Evolutionary conservation across 1,284 basidiomycete species (phyloP).

Genomic region (Ganoderma lucidum): DNA sequence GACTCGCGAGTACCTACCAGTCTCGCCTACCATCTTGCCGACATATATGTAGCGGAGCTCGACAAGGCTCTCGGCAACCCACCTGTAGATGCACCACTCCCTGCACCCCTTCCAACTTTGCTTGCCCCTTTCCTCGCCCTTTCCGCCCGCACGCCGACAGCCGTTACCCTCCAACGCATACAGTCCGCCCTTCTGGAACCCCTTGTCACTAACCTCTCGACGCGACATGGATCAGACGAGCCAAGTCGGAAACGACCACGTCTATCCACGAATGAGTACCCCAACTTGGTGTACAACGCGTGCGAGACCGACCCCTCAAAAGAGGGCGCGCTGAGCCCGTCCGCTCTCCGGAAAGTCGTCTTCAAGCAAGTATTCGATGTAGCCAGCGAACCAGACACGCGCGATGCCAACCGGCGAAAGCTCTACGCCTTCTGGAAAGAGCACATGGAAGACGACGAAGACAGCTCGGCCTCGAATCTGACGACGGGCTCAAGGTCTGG

Average conservation of each 20-base stretch:
- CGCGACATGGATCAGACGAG: constrained; percentile 42
- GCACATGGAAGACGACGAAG: constrained; percentile 56
- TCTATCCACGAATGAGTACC: constrained; percentile 46
- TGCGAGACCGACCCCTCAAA: constrained; percentile 51
- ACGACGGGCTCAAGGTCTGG: constrained; percentile 34
- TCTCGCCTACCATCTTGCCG: constrained; percentile 86
- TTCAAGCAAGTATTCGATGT: constrained; percentile 76
- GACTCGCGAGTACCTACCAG: constrained; percentile 82
- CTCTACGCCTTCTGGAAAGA: constrained; percentile 85
- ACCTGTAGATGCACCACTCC: constrained; percentile 39
- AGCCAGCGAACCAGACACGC: constrained; percentile 78
- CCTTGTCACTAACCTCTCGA: constrained; percentile 58
- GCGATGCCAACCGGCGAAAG: constrained; percentile 81
- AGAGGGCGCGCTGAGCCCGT: constrained; percentile 48
- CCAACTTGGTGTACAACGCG: constrained; percentile 56
- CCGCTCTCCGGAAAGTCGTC: constrained; percentile 61
- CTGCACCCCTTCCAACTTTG: constrained; percentile 66
- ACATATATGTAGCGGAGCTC: constrained; percentile 93
- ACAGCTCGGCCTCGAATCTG: constrained; percentile 2
- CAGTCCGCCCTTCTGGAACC: constrained; percentile 72
- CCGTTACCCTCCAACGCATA: constrained; percentile 73
- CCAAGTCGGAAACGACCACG: constrained; percentile 51
- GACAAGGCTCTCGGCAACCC: constrained; percentile 67
- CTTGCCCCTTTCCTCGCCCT: constrained; percentile 75
- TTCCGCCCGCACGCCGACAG: constrained; percentile 70